Evolutionary conservation across 768 basidiomycete genomes (phyloP), one percentile per base, ranked within the genome.

Genomic region (Lanmaoa pseudosensibilis): DNA sequence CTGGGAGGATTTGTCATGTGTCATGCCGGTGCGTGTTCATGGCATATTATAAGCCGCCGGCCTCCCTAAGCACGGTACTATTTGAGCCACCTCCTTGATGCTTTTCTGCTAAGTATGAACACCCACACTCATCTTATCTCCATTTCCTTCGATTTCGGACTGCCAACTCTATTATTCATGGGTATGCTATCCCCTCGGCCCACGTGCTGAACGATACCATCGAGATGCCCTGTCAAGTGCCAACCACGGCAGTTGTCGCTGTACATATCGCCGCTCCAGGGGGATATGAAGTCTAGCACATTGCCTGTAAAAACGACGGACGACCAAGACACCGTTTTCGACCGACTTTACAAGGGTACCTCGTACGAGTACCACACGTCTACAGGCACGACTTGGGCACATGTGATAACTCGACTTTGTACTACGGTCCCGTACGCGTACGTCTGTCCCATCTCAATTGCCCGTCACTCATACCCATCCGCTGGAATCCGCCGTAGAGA

Each of bases 121-220:
- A 12, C 18, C 5, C 44, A 32, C 30, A 19, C 15, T 46, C 50
- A 48, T 48, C 46, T 54, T 30, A 54, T 49, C 56, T 48, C 36
- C 58, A 57, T n/a, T 48, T 43, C 41, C 11, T 27, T 37, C 13
- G 16, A 37, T 30, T 41, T 25, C 50, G 19, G n/a, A 38, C 32
- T 16, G 45, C 13, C 12, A 59, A 59, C 57, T 51, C 58, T 58
- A 50, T 46, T 38, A 36, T 25, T 6, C 27, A 15, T 12, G 30
- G 13, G 27, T 27, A 5, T 27, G 19, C 33, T 23, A 48, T 54
- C 43, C 41, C 58, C 44, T 60, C 49, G 58, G 58, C 52, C 19
- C 45, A 53, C 41, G 47, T 48, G 55, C 46, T 4, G 25, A 6
- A 18, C 16, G 13, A 10, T 27, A 27, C 27, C 27, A 27, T 27